A percentile compares a stretch with the other conserved stretches of the same genome.
Conservation (phyloP, 495 filamentous ascomycete species). For the Talaromyces stipitatus region DNA sequence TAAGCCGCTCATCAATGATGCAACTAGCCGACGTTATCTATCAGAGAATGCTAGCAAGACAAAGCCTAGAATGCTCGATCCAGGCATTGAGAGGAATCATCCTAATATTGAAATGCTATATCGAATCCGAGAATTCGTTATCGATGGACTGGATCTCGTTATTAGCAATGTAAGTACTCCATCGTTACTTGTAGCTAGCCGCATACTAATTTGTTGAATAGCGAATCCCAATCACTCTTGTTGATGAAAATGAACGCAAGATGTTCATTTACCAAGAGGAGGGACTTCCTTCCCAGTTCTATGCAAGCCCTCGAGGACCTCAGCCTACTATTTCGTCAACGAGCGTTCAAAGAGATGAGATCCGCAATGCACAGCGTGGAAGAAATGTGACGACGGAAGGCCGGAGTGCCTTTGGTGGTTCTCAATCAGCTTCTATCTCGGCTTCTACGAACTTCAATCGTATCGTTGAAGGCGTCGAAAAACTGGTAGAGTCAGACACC, state of each 20-base stretch:
- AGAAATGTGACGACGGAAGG: constrained; percentile 24
- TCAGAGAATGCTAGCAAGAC: constrained; percentile 24
- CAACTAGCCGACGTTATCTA: constrained; percentile 43
- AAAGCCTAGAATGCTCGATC: constrained; percentile 51
- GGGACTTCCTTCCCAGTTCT: constrained; percentile 42
- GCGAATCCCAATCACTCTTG: constrained; percentile 38
- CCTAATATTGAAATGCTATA: constrained; percentile 66
- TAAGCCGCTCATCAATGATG: constrained; percentile 49
- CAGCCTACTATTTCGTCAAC: constrained; percentile 30
- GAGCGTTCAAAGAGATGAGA: constrained; percentile 38
- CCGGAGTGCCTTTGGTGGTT: constrained; percentile 32
- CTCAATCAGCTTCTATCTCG: constrained; percentile 39
- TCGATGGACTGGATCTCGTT: constrained; percentile 55
- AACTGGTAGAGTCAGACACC: constrained; percentile 51
- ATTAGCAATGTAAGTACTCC: constrained; percentile 38
- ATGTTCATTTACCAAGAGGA: constrained; percentile 52
- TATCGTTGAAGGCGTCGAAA: constrained; percentile 54
- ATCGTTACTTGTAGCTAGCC: not conserved
- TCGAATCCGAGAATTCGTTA: constrained; percentile 58
- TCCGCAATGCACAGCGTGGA: constrained; percentile 25
- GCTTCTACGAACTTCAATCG: constrained; percentile 46
- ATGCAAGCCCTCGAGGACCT: constrained; percentile 33
- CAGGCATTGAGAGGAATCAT: constrained; percentile 48
- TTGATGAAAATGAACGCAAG: constrained; percentile 40
- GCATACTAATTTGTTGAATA: constrained; percentile 5